Base-by-base conservation (phyloP, 306 rosid genomes). In the Prunus mume region DNA sequence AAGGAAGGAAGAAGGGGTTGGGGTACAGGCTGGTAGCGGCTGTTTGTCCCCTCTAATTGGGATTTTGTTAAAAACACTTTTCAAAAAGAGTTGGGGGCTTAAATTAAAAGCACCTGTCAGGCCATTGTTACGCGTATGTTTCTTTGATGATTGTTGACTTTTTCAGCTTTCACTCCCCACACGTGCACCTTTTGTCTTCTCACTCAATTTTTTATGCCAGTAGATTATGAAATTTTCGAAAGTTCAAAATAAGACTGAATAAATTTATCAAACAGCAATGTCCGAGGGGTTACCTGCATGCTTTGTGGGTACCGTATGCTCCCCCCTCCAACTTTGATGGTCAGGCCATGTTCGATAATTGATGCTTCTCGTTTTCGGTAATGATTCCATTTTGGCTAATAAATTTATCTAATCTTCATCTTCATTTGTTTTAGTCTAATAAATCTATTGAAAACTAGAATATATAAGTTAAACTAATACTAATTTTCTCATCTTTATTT, bases 1-100 rank as follows among this genome's bases (percentile, higher is more conserved):
- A 9, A 65, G 65, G 46, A 7, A 4, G 50, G 9, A 15, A 54
- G 65, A 30, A 3, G 8, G 49, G 61, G 67, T 52, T 70, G 45
- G 71, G 61, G 72, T 76, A 69, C 88, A 84, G 66, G 56, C 79
- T 84, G 88, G 88, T 69, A 75, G 84, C 86, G 81, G 93, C 80
- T 83, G 82, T 79, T 83, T 83, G 89, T 83, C 87, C 55, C 82
- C 89, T 71, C 11, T 79, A 73, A 49, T 81, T 78, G 86, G 81
- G 63, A 75, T 78, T 71, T 82, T 79, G 76, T 82, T 57, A 20
- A 47, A 49, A 41, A 25, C 78, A 68, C 78, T 75, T 81, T 73
- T 66, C 76, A 12, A 58, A 76, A 68, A 30, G 62, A 67, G 83
- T 70, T 81, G 80, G 75, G 71, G 17, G 72, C n/a, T 34, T 43